These are phyloP conservation scores for Botrytis tulipae DNA, from an alignment of 2,329 filamentous ascomycete genomes.

Conservation along the genomic window DNA sequence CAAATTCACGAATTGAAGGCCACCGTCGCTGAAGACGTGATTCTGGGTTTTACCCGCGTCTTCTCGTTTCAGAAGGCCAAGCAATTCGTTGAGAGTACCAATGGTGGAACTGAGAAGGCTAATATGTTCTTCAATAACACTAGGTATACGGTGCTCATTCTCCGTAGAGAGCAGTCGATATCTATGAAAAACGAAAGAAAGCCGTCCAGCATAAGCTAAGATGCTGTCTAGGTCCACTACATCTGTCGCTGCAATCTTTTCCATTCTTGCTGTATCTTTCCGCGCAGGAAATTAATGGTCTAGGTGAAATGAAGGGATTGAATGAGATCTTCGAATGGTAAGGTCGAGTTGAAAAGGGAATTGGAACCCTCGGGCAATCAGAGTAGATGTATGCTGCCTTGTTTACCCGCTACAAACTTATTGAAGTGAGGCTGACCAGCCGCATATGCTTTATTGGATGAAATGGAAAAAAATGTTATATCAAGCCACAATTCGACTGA, in stretches of 20 bases:
- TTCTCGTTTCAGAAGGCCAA: constrained; percentile 21
- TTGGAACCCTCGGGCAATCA: background rate
- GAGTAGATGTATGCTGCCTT: background rate
- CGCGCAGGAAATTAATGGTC: background rate
- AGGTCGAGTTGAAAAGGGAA: background rate
- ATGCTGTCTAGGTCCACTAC: constrained; percentile 22
- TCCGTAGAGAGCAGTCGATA: constrained; percentile 17
- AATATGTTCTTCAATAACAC: constrained; percentile 25
- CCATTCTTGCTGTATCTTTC: constrained; percentile 22
- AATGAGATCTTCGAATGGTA: background rate
- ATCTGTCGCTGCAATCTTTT: constrained; percentile 1
- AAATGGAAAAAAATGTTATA: background rate
- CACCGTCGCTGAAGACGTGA: constrained; percentile 29
- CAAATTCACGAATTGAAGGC: constrained; percentile 28
- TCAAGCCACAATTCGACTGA: background rate
- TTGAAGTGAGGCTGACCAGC: constrained; percentile 12
- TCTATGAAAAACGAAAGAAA: constrained; percentile 29
- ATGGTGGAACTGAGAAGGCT: constrained; percentile 28
- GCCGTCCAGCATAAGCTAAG: constrained; percentile 25
- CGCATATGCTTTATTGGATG: constrained; percentile 6
- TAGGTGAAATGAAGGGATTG: background rate
- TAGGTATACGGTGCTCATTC: constrained; percentile 4
- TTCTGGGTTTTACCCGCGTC: constrained; percentile 20
- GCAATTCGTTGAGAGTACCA: constrained; percentile 28
- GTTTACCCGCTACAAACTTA: background rate